These are phyloP conservation scores for Triticum timopheevii DNA, from an alignment of 176 grass and related monocot genomes.

Conservation along the genomic window DNA sequence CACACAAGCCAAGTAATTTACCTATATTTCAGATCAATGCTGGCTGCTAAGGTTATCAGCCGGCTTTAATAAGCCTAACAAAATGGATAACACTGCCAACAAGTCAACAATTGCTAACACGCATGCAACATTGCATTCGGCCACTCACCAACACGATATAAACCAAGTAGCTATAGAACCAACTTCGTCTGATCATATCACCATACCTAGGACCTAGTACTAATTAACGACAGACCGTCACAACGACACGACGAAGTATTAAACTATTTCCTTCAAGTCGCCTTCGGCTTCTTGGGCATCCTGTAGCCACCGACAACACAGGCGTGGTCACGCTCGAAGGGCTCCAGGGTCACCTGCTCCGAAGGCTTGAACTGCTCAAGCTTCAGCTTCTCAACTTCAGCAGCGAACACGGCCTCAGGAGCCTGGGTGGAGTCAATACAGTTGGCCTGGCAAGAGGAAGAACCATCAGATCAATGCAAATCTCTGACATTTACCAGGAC, in stretches of 20 bases:
- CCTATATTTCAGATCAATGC: no score
- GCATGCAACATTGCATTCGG: not conserved
- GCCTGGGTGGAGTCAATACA: constrained; percentile 76
- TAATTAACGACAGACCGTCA: not conserved
- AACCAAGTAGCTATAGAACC: not conserved
- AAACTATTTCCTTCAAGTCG: constrained; percentile 1
- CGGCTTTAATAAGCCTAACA: no score
- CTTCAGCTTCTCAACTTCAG: constrained; percentile 81
- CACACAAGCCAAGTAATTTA: no score
- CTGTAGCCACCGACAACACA: constrained; percentile 81
- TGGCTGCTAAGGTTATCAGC: no score
- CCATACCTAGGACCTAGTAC: not conserved
- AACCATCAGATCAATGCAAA: not conserved
- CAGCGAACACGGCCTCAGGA: constrained; percentile 64
- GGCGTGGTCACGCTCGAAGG: constrained; percentile 70
- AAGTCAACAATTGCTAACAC: not conserved
- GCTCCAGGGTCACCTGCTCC: constrained; percentile 76
- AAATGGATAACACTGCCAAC: not conserved
- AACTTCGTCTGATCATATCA: not conserved
- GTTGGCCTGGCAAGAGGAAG: constrained; percentile 46
- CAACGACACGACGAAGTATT: not conserved
- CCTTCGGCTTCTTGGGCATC: constrained; percentile 78
- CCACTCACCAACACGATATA: not conserved
- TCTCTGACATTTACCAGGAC: no score
- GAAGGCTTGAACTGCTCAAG: constrained; percentile 74